Percentiles rank a stretch among this genome's conserved stretches.
Conservation (phyloP, 1,139 yeast genomes). For the Geotrichum carabidarum region DNA sequence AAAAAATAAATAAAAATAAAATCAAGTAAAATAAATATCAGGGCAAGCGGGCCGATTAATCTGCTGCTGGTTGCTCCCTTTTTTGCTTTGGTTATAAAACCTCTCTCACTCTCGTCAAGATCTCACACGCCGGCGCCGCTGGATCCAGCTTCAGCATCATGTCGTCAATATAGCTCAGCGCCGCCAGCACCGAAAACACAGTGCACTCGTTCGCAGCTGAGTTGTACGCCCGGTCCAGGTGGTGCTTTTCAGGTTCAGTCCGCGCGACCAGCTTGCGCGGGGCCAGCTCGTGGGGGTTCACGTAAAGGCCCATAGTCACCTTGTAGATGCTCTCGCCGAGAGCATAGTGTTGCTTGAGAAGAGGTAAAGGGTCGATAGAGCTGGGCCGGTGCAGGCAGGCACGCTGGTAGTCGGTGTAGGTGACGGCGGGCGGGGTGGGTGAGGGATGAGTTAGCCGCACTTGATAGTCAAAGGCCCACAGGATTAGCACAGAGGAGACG, state of each 20-base stretch:
- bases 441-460: not conserved
- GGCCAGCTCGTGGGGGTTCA: constrained; percentile 5
- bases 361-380: not conserved
- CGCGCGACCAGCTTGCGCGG: not conserved
- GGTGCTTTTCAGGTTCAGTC: not conserved
- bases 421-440: not conserved
- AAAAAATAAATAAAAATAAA: no score
- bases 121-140: constrained; percentile 1
- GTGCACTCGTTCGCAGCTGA: not conserved
- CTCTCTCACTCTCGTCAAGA: not conserved
- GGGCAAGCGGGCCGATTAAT: no score
- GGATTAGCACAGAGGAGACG: not conserved
- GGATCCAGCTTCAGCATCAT: constrained; percentile 7
- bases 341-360: not conserved
- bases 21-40: no score
- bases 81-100: not conserved
- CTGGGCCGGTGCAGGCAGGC: constrained; percentile 2
- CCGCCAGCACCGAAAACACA: constrained; percentile 4
- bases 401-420: constrained; percentile 2
- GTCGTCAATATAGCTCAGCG: constrained; percentile 13
- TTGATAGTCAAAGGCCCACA: constrained; percentile 11
- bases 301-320: not conserved
- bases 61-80: no score
- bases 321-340: not conserved
- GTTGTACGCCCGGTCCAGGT: not conserved